These are phyloP conservation scores for Pythium brassicae DNA, from an alignment of 352 stramenopile genomes.

Conservation along the genomic window DNA sequence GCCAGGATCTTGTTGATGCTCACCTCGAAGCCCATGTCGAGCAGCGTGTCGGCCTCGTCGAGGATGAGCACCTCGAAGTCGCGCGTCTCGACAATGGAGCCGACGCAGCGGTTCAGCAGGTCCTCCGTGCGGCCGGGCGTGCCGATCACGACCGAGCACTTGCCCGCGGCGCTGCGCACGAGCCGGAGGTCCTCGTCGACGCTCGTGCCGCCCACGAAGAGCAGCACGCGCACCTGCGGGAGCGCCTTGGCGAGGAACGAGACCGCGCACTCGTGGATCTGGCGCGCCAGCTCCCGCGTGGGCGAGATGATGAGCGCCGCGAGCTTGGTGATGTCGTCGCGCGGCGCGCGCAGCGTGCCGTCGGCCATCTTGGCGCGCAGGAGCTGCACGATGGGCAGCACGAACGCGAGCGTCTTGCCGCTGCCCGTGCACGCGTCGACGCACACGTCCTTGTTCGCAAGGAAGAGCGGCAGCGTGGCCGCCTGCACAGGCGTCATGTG, in stretches of 20 bases:
- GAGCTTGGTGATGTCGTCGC: constrained; percentile 63
- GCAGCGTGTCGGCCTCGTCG: constrained; percentile 98
- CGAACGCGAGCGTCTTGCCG: constrained; percentile 95
- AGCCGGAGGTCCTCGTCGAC: constrained; percentile 81
- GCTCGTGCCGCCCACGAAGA: constrained; percentile 89
- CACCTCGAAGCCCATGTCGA: constrained; percentile 97
- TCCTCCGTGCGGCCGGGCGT: constrained; percentile 85
- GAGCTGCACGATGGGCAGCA: constrained; percentile 92
- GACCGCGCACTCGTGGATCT: constrained; percentile 76
- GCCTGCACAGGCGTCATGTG: constrained; percentile 92
- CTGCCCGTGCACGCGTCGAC: constrained; percentile 94
- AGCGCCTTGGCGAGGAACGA: constrained; percentile 64
- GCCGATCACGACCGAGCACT: constrained; percentile 73
- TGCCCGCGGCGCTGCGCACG: constrained; percentile 50
- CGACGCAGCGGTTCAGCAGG: constrained; percentile 82
- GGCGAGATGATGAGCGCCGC: constrained; percentile 85
- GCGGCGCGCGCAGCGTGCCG: constrained; percentile 48
- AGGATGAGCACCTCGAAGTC: constrained; percentile 98
- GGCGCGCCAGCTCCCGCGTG: constrained; percentile 84
- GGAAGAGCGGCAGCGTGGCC: constrained; percentile 89
- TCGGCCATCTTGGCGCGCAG: constrained; percentile 65
- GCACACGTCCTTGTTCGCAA: constrained; percentile 93
- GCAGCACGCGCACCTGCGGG: constrained; percentile 63
- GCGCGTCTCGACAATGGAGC: constrained; percentile 76
- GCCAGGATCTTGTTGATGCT: constrained; percentile 95